Evolutionary conservation across 164 flowering plant genomes (phyloP).

Genomic region (Stephania yunnanensis): DNA sequence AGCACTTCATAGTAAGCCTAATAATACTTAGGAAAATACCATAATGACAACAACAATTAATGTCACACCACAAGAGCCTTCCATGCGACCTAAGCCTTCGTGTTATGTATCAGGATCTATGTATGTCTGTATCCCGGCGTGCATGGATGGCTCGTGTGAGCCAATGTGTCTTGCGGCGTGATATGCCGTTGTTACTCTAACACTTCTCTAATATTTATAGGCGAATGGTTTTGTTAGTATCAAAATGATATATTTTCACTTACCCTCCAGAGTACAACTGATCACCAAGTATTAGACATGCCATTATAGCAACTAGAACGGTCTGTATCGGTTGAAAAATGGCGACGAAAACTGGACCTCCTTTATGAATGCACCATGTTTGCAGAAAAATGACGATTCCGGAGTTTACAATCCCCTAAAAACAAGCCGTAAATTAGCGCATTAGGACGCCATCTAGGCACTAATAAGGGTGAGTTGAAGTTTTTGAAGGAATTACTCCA

Average conservation of each 20-base stretch:
- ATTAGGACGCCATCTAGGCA: background rate
- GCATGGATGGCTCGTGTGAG: too few species aligned
- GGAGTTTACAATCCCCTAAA: conserved; percentile 70
- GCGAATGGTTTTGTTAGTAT: background rate
- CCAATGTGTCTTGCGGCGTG: too few species aligned
- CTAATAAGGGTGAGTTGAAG: background rate
- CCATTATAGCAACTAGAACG: conserved; percentile 65
- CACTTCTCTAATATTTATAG: background rate
- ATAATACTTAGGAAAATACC: too few species aligned
- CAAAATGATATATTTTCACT: conserved; percentile 2
- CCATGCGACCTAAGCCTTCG: too few species aligned
- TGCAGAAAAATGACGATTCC: conserved; percentile 63
- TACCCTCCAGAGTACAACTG: conserved; percentile 75
- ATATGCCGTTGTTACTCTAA: too few species aligned
- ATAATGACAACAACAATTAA: too few species aligned
- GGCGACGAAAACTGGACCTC: conserved; percentile 73
- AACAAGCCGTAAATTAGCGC: background rate
- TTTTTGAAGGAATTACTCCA: conserved; percentile 39
- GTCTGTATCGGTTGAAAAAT: conserved; percentile 75
- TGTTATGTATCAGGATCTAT: too few species aligned
- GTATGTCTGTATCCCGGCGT: too few species aligned
- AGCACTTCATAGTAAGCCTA: background rate
- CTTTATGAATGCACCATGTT: conserved; percentile 78
- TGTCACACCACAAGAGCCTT: too few species aligned
- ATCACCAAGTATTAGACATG: conserved; percentile 64